Evolutionary conservation across 2,329 filamentous ascomycete species (phyloP).

Genomic region (Claviceps monticola): DNA sequence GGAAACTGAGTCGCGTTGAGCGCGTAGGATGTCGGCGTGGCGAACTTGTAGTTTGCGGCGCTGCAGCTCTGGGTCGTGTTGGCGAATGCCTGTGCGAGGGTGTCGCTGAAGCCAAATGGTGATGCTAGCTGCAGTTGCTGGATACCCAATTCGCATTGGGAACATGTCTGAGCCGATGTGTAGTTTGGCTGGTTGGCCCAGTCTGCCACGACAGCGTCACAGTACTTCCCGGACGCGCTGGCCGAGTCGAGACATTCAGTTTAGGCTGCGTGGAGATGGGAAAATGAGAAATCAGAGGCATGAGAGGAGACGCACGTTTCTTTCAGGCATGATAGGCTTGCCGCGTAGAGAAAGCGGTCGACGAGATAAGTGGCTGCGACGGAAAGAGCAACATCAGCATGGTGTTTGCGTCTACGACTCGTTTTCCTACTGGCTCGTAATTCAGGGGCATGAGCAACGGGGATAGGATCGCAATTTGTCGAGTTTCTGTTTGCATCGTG

Average conservation of each 20-base stretch:
- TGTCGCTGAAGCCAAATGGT: neutral
- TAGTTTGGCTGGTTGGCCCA: neutral
- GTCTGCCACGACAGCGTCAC: neutral
- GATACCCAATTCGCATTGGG: neutral
- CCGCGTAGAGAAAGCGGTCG: neutral
- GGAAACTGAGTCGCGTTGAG: neutral
- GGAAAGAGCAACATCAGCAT: neutral
- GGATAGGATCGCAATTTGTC: too few species aligned
- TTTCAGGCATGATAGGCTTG: neutral
- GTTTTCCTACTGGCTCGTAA: too few species aligned
- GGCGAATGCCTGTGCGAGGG: neutral
- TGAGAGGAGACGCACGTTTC: neutral
- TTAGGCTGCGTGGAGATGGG: neutral
- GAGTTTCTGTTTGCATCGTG: too few species aligned
- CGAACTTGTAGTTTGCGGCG: neutral
- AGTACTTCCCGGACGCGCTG: neutral
- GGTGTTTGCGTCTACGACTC: neutral
- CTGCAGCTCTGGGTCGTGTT: neutral
- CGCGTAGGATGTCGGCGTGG: neutral
- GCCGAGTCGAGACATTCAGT: neutral
- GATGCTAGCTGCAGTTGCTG: neutral
- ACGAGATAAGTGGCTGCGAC: neutral
- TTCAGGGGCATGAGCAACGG: too few species aligned
- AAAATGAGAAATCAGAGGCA: neutral
- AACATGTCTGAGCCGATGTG: neutral